Conservation (phyloP, 2,329 filamentous ascomycete species). For the Paradendryphiella salina region DNA sequence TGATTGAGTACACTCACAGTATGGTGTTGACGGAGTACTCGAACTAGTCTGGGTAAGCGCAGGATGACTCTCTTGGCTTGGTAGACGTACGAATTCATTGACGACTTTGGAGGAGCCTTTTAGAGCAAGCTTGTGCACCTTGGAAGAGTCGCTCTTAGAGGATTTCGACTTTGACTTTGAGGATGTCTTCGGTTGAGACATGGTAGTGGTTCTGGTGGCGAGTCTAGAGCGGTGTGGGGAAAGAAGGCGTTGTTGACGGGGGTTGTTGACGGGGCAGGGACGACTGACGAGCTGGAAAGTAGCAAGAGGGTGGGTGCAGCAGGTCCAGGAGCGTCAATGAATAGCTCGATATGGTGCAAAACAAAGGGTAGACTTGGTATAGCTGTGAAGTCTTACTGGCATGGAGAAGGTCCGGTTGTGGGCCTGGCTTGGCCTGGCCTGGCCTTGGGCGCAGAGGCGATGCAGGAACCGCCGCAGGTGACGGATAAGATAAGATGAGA, state of each 20-base stretch:
- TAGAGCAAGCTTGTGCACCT: conserved; percentile 91
- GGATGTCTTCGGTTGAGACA: conserved; percentile 40
- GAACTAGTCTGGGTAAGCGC: conserved; percentile 60
- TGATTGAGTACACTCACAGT: conserved; percentile 60
- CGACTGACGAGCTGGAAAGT: background rate
- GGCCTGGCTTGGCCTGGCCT: conserved; percentile 12
- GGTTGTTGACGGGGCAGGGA: conserved; percentile 40
- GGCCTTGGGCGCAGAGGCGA: conserved; percentile 7
- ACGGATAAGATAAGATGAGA: conserved; percentile 34
- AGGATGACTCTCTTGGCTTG: background rate
- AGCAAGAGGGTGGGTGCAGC: background rate
- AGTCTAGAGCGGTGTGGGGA: conserved; percentile 5
- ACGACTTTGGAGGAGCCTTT: conserved; percentile 86
- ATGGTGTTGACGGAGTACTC: conserved; percentile 99
- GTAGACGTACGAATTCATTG: conserved; percentile 82
- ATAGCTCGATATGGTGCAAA: background rate
- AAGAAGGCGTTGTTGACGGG: conserved; percentile 29
- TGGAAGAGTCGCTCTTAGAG: conserved; percentile 69
- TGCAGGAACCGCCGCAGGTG: conserved; percentile 12
- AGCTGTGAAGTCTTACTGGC: conserved; percentile 4
- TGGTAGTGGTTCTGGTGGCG: conserved; percentile 16
- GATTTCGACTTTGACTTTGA: conserved; percentile 39
- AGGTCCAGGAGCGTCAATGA: background rate
- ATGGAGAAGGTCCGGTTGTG: conserved; percentile 13
- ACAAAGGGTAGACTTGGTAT: conserved; percentile 3